Evolutionary conservation across 495 filamentous ascomycete species (phyloP).

Genomic region (Penicillium roqueforti): DNA sequence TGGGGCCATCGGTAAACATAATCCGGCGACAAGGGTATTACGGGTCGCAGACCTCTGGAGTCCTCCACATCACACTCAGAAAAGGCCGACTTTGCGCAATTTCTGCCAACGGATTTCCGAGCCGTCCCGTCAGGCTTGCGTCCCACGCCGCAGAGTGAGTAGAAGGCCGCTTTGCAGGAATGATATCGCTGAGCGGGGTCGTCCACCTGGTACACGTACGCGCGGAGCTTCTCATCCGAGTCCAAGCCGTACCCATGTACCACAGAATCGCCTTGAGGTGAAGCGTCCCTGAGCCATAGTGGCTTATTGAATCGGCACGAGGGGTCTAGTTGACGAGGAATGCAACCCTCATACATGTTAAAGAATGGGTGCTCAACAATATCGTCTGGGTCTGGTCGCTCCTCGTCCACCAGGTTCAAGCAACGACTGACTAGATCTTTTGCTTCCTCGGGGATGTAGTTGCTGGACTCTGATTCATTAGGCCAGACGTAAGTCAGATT

Average conservation of each 20-base stretch:
- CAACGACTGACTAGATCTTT: slow-evolving; percentile 75
- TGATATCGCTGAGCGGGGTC: slow-evolving; percentile 39
- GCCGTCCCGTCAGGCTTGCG: slow-evolving; percentile 41
- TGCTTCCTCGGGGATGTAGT: slow-evolving; percentile 55
- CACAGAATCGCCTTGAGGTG: slow-evolving; percentile 49
- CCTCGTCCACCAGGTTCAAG: slow-evolving; percentile 66
- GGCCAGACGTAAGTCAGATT: slow-evolving; percentile 76
- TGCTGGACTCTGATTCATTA: slow-evolving; percentile 44
- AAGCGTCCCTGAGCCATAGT: slow-evolving; percentile 38
- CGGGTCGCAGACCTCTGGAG: slow-evolving; percentile 61
- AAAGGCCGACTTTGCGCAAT: slow-evolving; percentile 54
- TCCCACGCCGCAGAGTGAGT: slow-evolving; percentile 50
- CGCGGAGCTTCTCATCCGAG: slow-evolving; percentile 40
- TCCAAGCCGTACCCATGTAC: slow-evolving; percentile 43
- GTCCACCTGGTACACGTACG: slow-evolving; percentile 39
- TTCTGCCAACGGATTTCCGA: slow-evolving; percentile 40
- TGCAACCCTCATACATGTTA: slow-evolving; percentile 54
- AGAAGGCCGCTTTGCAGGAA: slow-evolving; percentile 45
- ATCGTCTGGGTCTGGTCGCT: slow-evolving; percentile 71
- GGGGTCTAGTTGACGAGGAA: slow-evolving; percentile 45
- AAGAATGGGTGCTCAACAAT: slow-evolving; percentile 84
- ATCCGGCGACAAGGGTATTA: slow-evolving; percentile 63
- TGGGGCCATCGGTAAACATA: slow-evolving; percentile 59
- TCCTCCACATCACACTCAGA: slow-evolving; percentile 71
- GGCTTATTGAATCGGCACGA: slow-evolving; percentile 41